Conservation (phyloP, 176 grass and related monocot species). For the Neostapfia colusana region DNA sequence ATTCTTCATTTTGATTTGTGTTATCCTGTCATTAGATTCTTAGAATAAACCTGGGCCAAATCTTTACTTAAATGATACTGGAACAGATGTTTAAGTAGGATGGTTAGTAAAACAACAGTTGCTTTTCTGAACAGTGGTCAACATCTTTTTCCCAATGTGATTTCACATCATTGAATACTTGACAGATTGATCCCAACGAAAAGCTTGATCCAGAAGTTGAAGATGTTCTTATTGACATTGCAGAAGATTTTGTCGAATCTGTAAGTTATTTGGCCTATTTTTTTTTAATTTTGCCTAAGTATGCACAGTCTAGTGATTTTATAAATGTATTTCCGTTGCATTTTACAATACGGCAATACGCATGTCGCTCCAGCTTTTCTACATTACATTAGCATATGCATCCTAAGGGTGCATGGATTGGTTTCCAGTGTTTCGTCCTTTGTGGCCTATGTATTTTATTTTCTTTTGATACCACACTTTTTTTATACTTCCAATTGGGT, state of each 20-base stretch:
- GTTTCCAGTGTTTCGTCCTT: no score
- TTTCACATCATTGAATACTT: conserved; percentile 18
- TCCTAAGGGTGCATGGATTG: not conserved
- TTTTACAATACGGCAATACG: not conserved
- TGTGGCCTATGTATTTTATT: not conserved
- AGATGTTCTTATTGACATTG: conserved; percentile 95
- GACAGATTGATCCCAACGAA: conserved; percentile 89
- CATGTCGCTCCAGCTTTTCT: not conserved
- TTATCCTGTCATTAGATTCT: not conserved
- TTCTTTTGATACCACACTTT: not conserved
- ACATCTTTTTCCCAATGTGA: not conserved
- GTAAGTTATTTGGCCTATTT: conserved; percentile 41
- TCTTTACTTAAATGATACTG: conserved; percentile 12
- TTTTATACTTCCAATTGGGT: not conserved
- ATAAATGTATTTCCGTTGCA: conserved; percentile 1
- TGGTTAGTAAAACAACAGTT: conserved; percentile 18
- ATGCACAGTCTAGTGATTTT: not conserved
- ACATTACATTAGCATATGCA: not conserved
- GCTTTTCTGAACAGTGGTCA: not conserved
- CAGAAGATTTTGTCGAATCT: conserved; percentile 97
- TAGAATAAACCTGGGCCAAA: not conserved
- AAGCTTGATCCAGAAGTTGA: conserved; percentile 88
- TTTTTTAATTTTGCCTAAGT: not conserved
- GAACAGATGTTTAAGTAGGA: conserved; percentile 11
- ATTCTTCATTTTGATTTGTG: not conserved